phyloP scores from a whole-genome alignment of 1,139 yeast genomes.

The Yamadazyma songkhlaensis region DNA sequence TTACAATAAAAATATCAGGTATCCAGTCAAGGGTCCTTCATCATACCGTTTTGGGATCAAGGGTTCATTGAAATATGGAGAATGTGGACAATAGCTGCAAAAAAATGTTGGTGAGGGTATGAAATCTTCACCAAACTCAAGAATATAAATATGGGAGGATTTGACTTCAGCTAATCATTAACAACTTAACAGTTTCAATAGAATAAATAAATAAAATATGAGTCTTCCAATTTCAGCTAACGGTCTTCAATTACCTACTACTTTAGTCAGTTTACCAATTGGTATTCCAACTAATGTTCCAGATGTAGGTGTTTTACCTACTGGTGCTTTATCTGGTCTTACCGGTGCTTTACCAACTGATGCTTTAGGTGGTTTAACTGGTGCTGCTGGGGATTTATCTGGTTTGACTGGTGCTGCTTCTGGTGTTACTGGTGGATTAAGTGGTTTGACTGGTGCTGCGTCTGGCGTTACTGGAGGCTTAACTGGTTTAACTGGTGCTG shows the following conservation, averaged over 20 bases:
- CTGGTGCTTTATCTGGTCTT: constrained; percentile 5
- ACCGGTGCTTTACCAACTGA: constrained; percentile 8
- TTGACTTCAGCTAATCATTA: too few relatives aligned
- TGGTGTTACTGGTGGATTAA: too few relatives aligned
- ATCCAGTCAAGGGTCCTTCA: too few relatives aligned
- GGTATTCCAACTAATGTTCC: neutral
- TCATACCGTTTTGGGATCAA: too few relatives aligned
- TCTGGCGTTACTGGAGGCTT: constrained; percentile 1
- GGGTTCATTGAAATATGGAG: too few relatives aligned
- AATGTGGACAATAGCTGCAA: too few relatives aligned
- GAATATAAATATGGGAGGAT: too few relatives aligned
- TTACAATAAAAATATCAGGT: too few relatives aligned
- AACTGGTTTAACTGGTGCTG: constrained; percentile 1
- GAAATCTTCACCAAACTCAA: too few relatives aligned
- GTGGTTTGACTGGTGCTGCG: neutral
- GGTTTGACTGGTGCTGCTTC: neutral
- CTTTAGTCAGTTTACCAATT: constrained; percentile 7
- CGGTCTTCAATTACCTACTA: constrained; percentile 3
- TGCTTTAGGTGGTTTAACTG: neutral
- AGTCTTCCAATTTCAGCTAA: too few relatives aligned
- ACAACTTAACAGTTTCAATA: neutral
- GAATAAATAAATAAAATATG: neutral
- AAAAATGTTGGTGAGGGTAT: too few relatives aligned
- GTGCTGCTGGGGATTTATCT: neutral
- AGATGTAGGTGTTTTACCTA: neutral